A percentile compares a stretch with the other conserved stretches of the same genome.
These are phyloP conservation scores for Pelargonium myrrhifolium DNA, from an alignment of 441 rosid genomes.

Conservation along the genomic window DNA sequence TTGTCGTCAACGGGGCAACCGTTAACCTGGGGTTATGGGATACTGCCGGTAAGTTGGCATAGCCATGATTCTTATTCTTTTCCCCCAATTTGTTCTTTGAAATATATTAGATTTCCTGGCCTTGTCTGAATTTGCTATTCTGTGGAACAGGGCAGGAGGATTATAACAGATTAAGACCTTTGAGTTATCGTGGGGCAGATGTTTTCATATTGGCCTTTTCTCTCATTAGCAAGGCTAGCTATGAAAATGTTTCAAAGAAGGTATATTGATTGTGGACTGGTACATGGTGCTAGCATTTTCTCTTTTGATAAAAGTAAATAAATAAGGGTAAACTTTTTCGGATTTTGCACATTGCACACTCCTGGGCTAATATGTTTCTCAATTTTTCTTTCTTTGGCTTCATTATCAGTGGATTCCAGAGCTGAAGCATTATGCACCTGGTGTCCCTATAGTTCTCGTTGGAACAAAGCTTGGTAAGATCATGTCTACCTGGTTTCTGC, in stretches of 20 bases:
- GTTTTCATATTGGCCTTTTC: constrained; percentile 79
- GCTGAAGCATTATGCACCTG: constrained; percentile 72
- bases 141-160: constrained; percentile 62
- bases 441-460: constrained; percentile 71
- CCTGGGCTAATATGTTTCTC: constrained; percentile 12
- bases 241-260: constrained; percentile 78
- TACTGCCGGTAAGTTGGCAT: constrained; percentile 49
- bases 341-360: background rate
- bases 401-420: constrained; percentile 75
- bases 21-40: constrained; percentile 74
- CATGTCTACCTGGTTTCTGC: background rate
- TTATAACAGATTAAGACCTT: constrained; percentile 62
- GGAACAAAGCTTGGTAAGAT: constrained; percentile 68
- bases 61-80: background rate
- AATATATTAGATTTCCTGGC: background rate
- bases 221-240: constrained; percentile 82
- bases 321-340: background rate
- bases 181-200: constrained; percentile 77
- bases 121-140: background rate
- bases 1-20: constrained; percentile 71
- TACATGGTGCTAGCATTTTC: background rate
- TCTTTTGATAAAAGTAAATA: constrained; percentile 2
- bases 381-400: constrained; percentile 19
- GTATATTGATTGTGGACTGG: constrained; percentile 23
- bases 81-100: background rate